Base-by-base conservation (phyloP, 768 basidiomycete genomes). In the Lactifluus subvellereus region DNA sequence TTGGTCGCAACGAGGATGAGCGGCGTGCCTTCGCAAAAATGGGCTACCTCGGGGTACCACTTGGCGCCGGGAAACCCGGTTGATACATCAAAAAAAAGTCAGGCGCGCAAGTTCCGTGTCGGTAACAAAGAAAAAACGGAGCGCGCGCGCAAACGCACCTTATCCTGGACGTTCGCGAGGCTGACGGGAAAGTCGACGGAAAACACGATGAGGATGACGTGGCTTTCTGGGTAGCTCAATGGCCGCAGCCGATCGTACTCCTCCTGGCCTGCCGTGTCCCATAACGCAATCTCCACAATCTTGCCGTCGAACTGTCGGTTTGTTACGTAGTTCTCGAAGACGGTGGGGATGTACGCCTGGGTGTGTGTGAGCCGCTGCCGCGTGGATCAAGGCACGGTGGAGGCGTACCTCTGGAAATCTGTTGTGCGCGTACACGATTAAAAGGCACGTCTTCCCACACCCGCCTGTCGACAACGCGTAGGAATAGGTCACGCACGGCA, bases 201-300 rank as follows among this genome's bases (percentile, higher is more conserved):
- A 78, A 96, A 97, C 33, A 95, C 93, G 69, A 96, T 91, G 69
- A 96, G 87, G 69, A 96, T 92, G 62, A 93, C 90, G 71, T 92
- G 84, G 79, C 86, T 89, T 74, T 94, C 91, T 20, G 91, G 90
- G 69, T 94, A 93, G 73, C 87, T 89, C 66, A 94, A 79, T 20
- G 91, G 90, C 67, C 91, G 82, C 60, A 94, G 81, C 66, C 90
- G 82, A 74, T 95, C 93, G 75, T 97, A 98, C 77, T 98, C 94
- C 76, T 98, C 94, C 74, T 97, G 94, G 32, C 94, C 94, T 0
- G 94, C 94, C 1, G 94, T 98, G 75, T 98, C 94, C 94, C 96
- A 99, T 18, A 99, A 80, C n/a, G 97, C 96, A 48, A 99, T 83
- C 71, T 97, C 93, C 65, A 99, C 86, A 20, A 90, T 78, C 75